A percentile compares a stretch with the other conserved stretches of the same genome.
These are phyloP conservation scores for Cladosporium cucumerinum DNA, from an alignment of 2,329 filamentous ascomycete genomes.

Conservation along the genomic window DNA sequence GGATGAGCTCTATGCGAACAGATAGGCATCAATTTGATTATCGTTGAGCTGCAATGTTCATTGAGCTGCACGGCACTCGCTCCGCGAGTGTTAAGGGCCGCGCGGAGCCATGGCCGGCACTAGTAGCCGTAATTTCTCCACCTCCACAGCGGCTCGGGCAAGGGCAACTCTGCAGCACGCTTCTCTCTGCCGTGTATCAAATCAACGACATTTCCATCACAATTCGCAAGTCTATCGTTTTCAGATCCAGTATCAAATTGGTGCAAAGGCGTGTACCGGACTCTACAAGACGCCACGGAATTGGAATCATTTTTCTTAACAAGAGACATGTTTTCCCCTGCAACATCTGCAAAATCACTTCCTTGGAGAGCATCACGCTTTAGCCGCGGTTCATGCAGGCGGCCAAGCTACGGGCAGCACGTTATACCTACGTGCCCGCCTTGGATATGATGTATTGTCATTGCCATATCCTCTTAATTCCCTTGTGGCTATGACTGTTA, in stretches of 20 bases:
- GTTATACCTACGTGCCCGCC: conserved; percentile 9
- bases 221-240: neutral
- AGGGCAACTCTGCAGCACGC: neutral
- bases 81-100: too few species aligned
- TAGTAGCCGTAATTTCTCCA: conserved; percentile 4
- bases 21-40: too few species aligned
- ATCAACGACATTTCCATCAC: neutral
- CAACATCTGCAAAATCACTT: neutral
- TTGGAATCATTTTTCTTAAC: neutral
- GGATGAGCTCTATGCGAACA: too few species aligned
- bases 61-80: too few species aligned
- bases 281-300: neutral
- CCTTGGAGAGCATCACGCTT: neutral
- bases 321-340: neutral
- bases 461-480: neutral
- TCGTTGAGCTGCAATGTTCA: too few species aligned
- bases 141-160: conserved; percentile 5
- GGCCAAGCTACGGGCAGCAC: conserved; percentile 14
- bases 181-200: neutral
- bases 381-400: conserved; percentile 14
- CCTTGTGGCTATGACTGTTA: neutral
- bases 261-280: neutral
- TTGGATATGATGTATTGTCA: neutral
- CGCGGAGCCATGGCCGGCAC: too few species aligned
- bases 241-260: neutral